phyloP scores from a whole-genome alignment of 345 rosid species.

The Gossypium thurberi region DNA sequence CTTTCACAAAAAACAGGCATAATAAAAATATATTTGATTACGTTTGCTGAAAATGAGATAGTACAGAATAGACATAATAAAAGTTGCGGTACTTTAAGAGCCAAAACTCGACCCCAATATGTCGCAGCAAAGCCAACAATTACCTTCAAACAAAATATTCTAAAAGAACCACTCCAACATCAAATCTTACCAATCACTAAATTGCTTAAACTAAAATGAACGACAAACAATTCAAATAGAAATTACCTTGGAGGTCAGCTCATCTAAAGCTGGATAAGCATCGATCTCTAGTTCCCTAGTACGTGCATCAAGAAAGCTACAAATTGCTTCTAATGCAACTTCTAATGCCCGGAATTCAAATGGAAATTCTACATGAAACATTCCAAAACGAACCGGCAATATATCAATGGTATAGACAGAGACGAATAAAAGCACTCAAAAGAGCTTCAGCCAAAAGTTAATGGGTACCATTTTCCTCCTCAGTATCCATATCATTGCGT shows the following conservation, averaged over 20 bases:
- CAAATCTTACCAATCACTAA: not conserved
- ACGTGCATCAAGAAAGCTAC: slow-evolving; percentile 58
- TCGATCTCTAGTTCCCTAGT: slow-evolving; percentile 48
- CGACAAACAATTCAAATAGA: not conserved
- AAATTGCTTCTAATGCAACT: slow-evolving; percentile 53
- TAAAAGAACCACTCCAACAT: not conserved
- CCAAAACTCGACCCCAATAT: not conserved
- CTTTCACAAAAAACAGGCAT: not conserved
- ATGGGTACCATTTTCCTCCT: slow-evolving; percentile 23
- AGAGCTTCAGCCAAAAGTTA: not conserved
- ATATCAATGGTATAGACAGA: slow-evolving; percentile 1
- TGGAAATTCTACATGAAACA: slow-evolving; percentile 37
- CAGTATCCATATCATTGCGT: slow-evolving; percentile 24
- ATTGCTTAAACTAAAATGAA: not conserved
- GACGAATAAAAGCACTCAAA: not conserved
- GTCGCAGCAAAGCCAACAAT: not conserved
- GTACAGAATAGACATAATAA: not conserved
- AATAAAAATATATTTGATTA: not conserved
- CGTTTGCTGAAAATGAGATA: not conserved
- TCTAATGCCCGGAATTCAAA: slow-evolving; percentile 56
- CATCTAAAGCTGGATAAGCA: slow-evolving; percentile 56
- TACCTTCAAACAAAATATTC: not conserved
- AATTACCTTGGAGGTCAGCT: slow-evolving; percentile 46
- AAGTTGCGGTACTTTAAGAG: not conserved
- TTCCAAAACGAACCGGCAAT: not conserved